Evolutionary conservation across 2,329 filamentous ascomycete genomes (phyloP), one percentile per base, ranked within the genome.

Genomic region (Phyllosticta citrichinensis): DNA sequence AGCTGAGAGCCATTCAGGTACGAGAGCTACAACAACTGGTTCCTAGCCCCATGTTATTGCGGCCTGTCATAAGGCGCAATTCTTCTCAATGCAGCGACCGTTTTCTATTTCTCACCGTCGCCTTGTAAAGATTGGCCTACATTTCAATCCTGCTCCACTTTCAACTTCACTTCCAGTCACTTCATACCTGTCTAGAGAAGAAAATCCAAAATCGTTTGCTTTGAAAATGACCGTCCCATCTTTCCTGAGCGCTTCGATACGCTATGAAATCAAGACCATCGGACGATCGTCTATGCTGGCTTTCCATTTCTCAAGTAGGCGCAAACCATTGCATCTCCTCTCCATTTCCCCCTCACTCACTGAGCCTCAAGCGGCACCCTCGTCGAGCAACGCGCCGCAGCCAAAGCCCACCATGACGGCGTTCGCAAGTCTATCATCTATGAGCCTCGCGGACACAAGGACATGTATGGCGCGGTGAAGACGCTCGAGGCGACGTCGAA

Each of bases 391-490:
- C 73, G 75, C 40, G 68, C 66, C 25, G 68, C 77, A 64, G 73
- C 75, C 5, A 71, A 71, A 55, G 30, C 66, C 5, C 62, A 77
- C 6, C 65, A 75, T 50, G 75, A 79, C 63, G 67, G 76, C 25
- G 65, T 80, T 62, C 76, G 78, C 1, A 67, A 68, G 9, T 68
- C 71, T 3, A 65, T 80, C 12, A 76, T 80, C 66, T 69, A 76
- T 4, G 79, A 81, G 62, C 79, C 79, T 5, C 74, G 78, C 35
- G 79, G 79, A 14, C 79, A 81, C 64, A 69, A 69, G 14, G 79
- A 79, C 61, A 81, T 81, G 79, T 81, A 81, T 62, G 79, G 79
- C 2, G 79, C 14, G 40, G 12, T n/a, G 9, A 40, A 14, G 17
- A n/a, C 40, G 60, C 27, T 0, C 64, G 63, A 3, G 64, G 67